Base-by-base conservation (phyloP, 148 eudicot species). In the Arctostaphylos glauca region DNA sequence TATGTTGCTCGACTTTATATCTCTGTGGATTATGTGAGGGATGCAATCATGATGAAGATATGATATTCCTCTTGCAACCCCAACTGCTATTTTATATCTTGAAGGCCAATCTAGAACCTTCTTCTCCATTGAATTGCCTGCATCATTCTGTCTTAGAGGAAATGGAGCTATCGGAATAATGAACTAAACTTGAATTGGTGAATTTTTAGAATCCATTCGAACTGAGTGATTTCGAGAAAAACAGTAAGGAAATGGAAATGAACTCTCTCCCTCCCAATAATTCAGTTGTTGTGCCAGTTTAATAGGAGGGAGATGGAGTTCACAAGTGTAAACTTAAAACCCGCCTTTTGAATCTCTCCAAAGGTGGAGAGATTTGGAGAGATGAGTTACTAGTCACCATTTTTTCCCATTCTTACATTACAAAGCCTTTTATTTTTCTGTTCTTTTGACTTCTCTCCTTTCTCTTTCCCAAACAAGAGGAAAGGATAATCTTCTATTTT, bases 41-140 rank as follows among this genome's bases (percentile, higher is more conserved):
- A 96, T 90, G 80, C 99, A 96, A 54, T 96, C 99, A 54, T 96
- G 95, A 82, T 96, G 99, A 80, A 96, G 97, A 84, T 96, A 96
- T 5, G 95, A 87, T 83, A 96, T 85, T 50, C 99, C 99, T 77
- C 95, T 92, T 13, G 99, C 99, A 64, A 97, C 91, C 23, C 98
- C 97, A 76, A 93, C 83, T 80, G 98, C 98, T 75, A 96, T 92
- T 87, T 93, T 94, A 88, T 89, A 93, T 87, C 98, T 90, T 73
- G 92, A 31, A 80, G 83, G 80, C 99, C 99, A 96, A 81, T 93
- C 94, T 73, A 96, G 85, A 67, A 82, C 88, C 88, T 80, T 88
- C 88, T 87, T 83, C 70, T 86, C 83, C 60, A 53, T 82, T 10
- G 84, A 80, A 74, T 81, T 91, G 38, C 94, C 98, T 94, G 88